A percentile compares a stretch with the other conserved stretches of the same genome.
These are phyloP conservation scores for Candida dajiaensis DNA, from an alignment of 805 yeast species.

Conservation along the genomic window DNA sequence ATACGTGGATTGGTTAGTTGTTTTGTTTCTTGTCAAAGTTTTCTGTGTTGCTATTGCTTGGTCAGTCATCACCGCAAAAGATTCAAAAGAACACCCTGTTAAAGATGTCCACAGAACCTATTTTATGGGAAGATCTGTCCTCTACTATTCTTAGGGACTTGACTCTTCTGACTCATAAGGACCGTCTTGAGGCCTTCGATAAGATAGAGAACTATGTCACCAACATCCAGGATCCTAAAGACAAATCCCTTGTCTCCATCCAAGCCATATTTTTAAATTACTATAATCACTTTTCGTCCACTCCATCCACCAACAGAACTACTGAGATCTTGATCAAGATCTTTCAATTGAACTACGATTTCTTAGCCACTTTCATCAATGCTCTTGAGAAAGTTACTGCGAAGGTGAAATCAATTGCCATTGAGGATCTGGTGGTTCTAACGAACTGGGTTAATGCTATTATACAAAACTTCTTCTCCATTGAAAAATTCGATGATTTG, in stretches of 20 bases:
- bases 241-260: slow-evolving; percentile 11
- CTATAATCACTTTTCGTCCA: slow-evolving; percentile 11
- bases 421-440: slow-evolving; percentile 50
- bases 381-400: slow-evolving; percentile 27
- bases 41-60: not conserved
- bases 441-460: slow-evolving; percentile 48
- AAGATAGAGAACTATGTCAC: slow-evolving; percentile 4
- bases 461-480: slow-evolving; percentile 26
- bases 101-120: slow-evolving; percentile 5
- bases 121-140: slow-evolving; percentile 18
- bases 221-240: slow-evolving; percentile 1
- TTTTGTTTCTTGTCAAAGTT: not conserved
- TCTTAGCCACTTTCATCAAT: slow-evolving; percentile 8
- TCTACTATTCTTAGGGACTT: slow-evolving; percentile 17
- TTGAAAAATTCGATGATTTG: slow-evolving; percentile 23
- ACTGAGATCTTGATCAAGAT: slow-evolving; percentile 11
- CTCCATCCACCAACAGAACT: slow-evolving; percentile 5
- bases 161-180: slow-evolving; percentile 15
- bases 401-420: slow-evolving; percentile 37
- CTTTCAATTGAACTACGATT: slow-evolving; percentile 7
- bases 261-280: slow-evolving; percentile 16
- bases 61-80: not conserved
- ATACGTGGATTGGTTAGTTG: not conserved
- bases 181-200: slow-evolving; percentile 20
- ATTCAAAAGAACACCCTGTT: not conserved